Evolutionary conservation across 2,329 filamentous ascomycete species (phyloP), one percentile per base, ranked within the genome.

Genomic region (Fusarium sp.): DNA sequence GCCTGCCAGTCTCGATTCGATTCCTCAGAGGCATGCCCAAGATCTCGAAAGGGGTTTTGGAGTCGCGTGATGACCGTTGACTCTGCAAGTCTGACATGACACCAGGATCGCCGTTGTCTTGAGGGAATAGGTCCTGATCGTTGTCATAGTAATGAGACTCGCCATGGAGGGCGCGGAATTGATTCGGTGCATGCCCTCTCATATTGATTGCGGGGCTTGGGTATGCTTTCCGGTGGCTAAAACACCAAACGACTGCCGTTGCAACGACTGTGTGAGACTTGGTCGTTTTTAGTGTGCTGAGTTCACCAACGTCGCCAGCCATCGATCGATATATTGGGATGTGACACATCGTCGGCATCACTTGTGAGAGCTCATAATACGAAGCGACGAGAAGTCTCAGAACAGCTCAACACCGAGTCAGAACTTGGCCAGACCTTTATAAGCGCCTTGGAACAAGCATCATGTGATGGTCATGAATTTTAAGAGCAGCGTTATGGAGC

Each of bases 91-190:
- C 27, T 46, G 45, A 36, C 29, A 36, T 47, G 45, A 37, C 29
- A 36, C 32, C 23, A 25, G 23, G 36, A 49, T 57, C 31, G 25
- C n/a, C 21, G 21, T 9, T 33, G 51, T 46, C 53, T 31, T 21
- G 43, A 47, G 33, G 25, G 47, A 44, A 37, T 11, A 27, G 33
- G 37, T 53, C 32, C 50, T 32, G 15, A 6, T 27, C 15, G 51
- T 57, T 57, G 51, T 36, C 61, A 36, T 23, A 49, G 38, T 35
- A 37, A 46, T 43, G 29, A 49, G n/a, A n/a, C 36, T 14, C 6
- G 17, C 23, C 10, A 21, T 38, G 38, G 31, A 56, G 38, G 52
- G 41, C 17, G n/a, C 37, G 9, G 37, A 32, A 39, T 43, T 29
- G 21, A 21, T 14, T 9, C 9, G 45, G 19, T 29, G 31, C 37